A percentile compares a stretch with the other conserved stretches of the same genome.
Evolutionary conservation across 2,329 filamentous ascomycete species (phyloP).

Genomic region (Cytospora paraplurivora): DNA sequence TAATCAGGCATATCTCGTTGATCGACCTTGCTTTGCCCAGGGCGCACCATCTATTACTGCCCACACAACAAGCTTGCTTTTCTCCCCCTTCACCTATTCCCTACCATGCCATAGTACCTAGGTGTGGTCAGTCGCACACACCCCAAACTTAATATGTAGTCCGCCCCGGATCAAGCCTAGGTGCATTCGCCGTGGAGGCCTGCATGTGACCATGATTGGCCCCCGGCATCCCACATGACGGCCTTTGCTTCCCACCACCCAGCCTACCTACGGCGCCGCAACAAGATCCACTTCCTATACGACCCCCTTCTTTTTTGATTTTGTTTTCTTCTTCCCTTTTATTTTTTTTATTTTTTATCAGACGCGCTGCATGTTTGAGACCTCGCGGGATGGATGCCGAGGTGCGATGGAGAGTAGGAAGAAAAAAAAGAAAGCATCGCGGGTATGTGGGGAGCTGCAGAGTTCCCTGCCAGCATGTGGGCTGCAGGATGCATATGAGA

Average conservation of each 20-base stretch:
- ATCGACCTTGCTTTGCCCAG: too few relatives aligned
- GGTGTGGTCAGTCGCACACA: neutral
- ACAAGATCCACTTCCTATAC: constrained; percentile 11
- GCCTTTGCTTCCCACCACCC: constrained; percentile 18
- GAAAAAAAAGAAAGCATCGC: neutral
- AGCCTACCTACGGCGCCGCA: constrained; percentile 11
- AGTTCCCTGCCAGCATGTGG: neutral
- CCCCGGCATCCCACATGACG: constrained; percentile 24
- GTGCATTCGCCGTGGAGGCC: constrained; percentile 17
- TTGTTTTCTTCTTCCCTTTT: neutral
- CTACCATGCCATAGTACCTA: neutral
- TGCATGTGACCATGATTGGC: constrained; percentile 18
- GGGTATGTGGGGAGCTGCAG: neutral
- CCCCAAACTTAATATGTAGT: neutral
- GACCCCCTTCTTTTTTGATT: neutral
- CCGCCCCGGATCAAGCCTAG: constrained; percentile 22
- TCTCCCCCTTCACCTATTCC: too few relatives aligned
- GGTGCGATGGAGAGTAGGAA: neutral
- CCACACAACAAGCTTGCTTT: too few relatives aligned
- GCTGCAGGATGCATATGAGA: neutral
- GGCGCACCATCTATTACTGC: too few relatives aligned
- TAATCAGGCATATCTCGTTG: too few relatives aligned
- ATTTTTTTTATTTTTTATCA: too few relatives aligned
- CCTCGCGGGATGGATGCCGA: neutral
- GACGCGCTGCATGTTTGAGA: neutral